These are phyloP conservation scores for Trichoderma parareesei DNA, from an alignment of 495 filamentous ascomycete species.

Conservation along the genomic window DNA sequence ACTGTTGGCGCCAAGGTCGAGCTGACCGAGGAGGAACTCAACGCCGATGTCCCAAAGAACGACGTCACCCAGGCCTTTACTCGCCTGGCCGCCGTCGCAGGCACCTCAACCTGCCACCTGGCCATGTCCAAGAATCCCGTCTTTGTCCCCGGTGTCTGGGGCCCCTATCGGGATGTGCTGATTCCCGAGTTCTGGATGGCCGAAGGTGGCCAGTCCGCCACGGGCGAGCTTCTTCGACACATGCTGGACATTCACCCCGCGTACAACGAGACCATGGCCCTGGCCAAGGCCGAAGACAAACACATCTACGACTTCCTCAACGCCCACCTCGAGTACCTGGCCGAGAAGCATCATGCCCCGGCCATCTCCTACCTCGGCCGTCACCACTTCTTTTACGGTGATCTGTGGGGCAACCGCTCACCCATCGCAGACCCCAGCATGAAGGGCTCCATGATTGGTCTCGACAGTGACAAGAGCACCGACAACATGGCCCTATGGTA, in stretches of 20 bases:
- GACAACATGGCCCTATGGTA: conserved; percentile 86
- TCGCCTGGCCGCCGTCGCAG: conserved; percentile 89
- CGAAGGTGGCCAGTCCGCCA: conserved; percentile 92
- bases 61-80: conserved; percentile 87
- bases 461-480: conserved; percentile 74
- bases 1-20: conserved; percentile 94
- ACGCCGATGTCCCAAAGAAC: conserved; percentile 54
- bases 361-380: conserved; percentile 75
- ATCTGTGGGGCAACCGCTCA: conserved; percentile 95
- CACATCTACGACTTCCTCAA: conserved; percentile 96
- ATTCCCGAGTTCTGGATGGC: conserved; percentile 90
- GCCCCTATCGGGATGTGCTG: conserved; percentile 88
- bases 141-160: conserved; percentile 93
- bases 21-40: conserved; percentile 52
- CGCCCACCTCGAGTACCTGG: conserved; percentile 71
- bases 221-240: conserved; percentile 87
- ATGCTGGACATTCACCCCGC: conserved; percentile 90
- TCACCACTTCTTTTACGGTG: conserved; percentile 97
- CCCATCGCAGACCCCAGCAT: conserved; percentile 88
- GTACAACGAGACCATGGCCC: conserved; percentile 64
- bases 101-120: conserved; percentile 93
- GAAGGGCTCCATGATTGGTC: conserved; percentile 78
- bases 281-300: conserved; percentile 66
- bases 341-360: conserved; percentile 56
- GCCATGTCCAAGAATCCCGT: conserved; percentile 88